phyloP scores from a whole-genome alignment of 2,329 filamentous ascomycete genomes.

The Fusarium fujikuroi region DNA sequence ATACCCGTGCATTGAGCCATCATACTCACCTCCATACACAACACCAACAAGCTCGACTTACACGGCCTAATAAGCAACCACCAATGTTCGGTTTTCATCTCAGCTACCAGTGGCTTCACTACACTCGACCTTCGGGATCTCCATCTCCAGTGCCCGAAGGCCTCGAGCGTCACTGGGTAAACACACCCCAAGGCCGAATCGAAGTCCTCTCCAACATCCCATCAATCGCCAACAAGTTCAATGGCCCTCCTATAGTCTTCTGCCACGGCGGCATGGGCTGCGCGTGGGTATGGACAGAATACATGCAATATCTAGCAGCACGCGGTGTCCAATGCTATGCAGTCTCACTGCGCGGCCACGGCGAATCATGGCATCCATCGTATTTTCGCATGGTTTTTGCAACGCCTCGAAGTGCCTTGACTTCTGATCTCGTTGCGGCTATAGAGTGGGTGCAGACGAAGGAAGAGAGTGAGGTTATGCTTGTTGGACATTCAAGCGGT shows the following conservation, averaged over 20 bases:
- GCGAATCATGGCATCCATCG: constrained; percentile 61
- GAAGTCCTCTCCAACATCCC: constrained; percentile 60
- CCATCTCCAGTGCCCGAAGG: constrained; percentile 47
- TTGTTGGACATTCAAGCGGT: constrained; percentile 64
- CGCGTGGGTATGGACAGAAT: constrained; percentile 63
- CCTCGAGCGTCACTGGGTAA: constrained; percentile 57
- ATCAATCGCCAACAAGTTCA: constrained; percentile 5
- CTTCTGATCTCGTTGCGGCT: constrained; percentile 56
- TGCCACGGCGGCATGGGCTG: constrained; percentile 65
- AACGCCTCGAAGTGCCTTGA: constrained; percentile 55
- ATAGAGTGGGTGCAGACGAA: constrained; percentile 51
- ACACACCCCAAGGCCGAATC: constrained; percentile 57
- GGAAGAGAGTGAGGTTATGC: constrained; percentile 49
- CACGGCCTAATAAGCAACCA: background rate
- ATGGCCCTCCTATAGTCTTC: constrained; percentile 58
- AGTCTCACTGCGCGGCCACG: constrained; percentile 63
- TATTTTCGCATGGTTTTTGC: constrained; percentile 61
- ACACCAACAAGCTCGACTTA: background rate
- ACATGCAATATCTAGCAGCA: constrained; percentile 59
- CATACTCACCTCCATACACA: background rate
- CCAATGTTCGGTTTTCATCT: constrained; percentile 44
- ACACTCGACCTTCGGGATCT: constrained; percentile 38
- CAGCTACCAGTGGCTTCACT: constrained; percentile 43
- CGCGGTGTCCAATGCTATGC: constrained; percentile 62
- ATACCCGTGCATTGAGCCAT: background rate